Evolutionary conservation across 805 yeast genomes (phyloP).

Genomic region (Teunomyces panamensis): DNA sequence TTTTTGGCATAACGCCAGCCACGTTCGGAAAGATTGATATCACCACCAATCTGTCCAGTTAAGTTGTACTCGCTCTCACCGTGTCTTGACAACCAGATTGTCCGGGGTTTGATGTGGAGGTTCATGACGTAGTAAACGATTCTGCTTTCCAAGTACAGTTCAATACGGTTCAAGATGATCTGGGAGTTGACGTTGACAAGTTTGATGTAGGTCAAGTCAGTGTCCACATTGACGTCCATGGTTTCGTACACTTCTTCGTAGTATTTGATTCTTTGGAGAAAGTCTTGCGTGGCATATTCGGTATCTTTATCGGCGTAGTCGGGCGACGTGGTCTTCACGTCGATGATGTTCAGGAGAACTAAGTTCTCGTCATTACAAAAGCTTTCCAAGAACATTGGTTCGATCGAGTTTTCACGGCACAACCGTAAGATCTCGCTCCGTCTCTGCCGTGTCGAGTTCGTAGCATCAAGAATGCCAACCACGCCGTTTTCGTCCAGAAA

Average conservation of each 20-base stretch:
- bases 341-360: conserved; percentile 74
- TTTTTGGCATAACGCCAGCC: conserved; percentile 82
- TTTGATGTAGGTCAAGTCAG: conserved; percentile 78
- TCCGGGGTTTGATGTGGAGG: conserved; percentile 85
- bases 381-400: conserved; percentile 90
- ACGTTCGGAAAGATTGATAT: conserved; percentile 77
- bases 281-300: conserved; percentile 69
- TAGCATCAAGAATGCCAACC: conserved; percentile 93
- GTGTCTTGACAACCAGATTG: conserved; percentile 91
- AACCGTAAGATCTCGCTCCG: conserved; percentile 62
- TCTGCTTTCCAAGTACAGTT: conserved; percentile 84
- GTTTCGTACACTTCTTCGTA: conserved; percentile 80
- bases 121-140: conserved; percentile 96
- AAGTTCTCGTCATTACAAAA: conserved; percentile 83
- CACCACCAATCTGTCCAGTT: conserved; percentile 95
- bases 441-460: conserved; percentile 76
- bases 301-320: conserved; percentile 71
- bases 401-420: conserved; percentile 64
- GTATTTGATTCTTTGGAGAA: conserved; percentile 65
- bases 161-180: conserved; percentile 82
- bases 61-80: conserved; percentile 92
- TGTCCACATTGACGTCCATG: conserved; percentile 53
- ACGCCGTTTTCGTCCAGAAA: conserved; percentile 74
- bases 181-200: conserved; percentile 85
- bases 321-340: conserved; percentile 84